Conservation (phyloP, 176 grass and related monocot species). For the Paspalum notatum region DNA sequence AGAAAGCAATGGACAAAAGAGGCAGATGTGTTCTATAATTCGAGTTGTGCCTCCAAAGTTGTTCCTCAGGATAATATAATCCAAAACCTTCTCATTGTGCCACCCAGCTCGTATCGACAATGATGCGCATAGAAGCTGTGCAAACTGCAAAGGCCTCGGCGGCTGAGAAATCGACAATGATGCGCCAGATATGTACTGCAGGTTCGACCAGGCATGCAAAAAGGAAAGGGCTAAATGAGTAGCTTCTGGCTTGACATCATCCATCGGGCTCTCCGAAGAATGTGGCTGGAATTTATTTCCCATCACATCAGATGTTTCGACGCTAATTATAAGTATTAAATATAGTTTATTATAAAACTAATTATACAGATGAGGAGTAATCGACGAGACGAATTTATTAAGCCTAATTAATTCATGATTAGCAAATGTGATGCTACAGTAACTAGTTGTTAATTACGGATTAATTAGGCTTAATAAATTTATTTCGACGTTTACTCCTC, state of each 20-base stretch:
- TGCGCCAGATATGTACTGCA: neutral
- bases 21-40: neutral
- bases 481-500: too few species aligned
- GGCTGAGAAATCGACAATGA: neutral
- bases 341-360: too few species aligned
- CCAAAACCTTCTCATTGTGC: neutral
- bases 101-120: neutral
- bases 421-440: too few species aligned
- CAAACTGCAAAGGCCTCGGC: neutral
- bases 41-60: neutral
- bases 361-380: too few species aligned
- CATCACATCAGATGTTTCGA: too few species aligned
- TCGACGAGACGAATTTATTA: too few species aligned
- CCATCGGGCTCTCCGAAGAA: neutral
- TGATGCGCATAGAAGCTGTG: neutral
- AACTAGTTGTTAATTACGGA: too few species aligned
- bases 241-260: neutral
- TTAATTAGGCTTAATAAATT: too few species aligned
- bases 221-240: neutral
- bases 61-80: neutral
- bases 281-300: too few species aligned
- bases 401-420: too few species aligned
- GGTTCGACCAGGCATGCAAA: neutral
- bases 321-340: too few species aligned
- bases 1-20: constrained; percentile 2